Conservation (phyloP, 169 alveolate genomes). For the Cyclospora cayetanensis region DNA sequence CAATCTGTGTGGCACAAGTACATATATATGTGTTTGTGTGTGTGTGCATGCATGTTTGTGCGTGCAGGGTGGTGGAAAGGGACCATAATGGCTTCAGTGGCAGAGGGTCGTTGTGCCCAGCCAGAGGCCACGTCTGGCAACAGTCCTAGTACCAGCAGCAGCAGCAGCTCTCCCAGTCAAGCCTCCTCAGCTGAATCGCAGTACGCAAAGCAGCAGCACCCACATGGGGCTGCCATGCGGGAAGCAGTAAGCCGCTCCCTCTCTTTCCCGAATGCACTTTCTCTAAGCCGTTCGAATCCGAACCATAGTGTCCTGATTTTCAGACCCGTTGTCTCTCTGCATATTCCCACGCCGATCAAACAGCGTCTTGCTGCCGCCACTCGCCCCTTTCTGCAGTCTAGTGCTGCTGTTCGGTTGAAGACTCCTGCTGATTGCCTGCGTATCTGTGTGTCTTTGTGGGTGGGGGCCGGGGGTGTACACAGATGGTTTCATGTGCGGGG, state of each 20-base stretch:
- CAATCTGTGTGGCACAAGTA: background rate
- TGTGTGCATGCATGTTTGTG: background rate
- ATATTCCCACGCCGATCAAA: too few species aligned
- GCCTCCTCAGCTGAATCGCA: background rate
- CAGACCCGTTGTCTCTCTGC: too few species aligned
- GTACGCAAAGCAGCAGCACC: conserved; percentile 4
- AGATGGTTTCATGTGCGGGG: conserved; percentile 52
- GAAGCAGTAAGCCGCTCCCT: conserved; percentile 36
- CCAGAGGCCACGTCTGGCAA: background rate
- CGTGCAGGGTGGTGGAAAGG: background rate
- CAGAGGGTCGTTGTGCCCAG: background rate
- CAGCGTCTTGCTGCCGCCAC: too few species aligned
- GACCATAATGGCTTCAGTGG: background rate
- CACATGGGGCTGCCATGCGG: conserved; percentile 41
- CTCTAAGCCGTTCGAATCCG: too few species aligned
- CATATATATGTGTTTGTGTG: background rate
- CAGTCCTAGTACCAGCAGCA: background rate
- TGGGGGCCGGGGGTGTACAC: background rate
- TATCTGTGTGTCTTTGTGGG: background rate
- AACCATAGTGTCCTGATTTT: too few species aligned
- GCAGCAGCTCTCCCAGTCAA: background rate
- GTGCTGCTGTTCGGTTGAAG: too few species aligned
- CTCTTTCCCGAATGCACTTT: background rate
- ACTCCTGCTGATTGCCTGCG: too few species aligned
- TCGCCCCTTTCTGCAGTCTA: too few species aligned